phyloP scores from a whole-genome alignment of 805 yeast genomes.

The Candida glaebosa region DNA sequence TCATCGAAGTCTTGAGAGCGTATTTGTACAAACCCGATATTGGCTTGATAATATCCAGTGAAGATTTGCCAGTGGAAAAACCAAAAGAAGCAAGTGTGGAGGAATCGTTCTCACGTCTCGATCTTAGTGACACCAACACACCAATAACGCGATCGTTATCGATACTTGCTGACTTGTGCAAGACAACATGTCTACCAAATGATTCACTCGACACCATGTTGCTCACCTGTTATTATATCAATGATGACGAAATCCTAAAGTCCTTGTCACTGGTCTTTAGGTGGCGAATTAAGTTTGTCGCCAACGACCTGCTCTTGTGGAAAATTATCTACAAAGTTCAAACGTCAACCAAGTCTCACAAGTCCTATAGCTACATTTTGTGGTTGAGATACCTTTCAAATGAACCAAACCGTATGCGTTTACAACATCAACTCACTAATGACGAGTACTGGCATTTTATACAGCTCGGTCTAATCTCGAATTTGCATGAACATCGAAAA shows the following conservation, averaged over 20 bases:
- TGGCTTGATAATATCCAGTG: neutral
- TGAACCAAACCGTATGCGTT: constrained; percentile 14
- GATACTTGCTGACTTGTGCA: neutral
- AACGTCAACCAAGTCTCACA: constrained; percentile 19
- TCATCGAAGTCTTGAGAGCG: neutral
- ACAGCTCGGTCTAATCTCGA: constrained; percentile 53
- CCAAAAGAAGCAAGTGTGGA: too few relatives aligned
- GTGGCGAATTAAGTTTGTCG: constrained; percentile 49
- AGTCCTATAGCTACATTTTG: constrained; percentile 45
- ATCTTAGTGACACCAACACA: too few relatives aligned
- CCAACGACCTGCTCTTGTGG: constrained; percentile 40
- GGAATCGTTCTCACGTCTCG: too few relatives aligned
- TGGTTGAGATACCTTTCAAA: constrained; percentile 53
- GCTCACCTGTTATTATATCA: constrained; percentile 31
- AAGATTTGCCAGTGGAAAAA: constrained; percentile 26
- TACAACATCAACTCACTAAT: constrained; percentile 24
- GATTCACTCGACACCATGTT: constrained; percentile 19
- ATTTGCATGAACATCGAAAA: constrained; percentile 66
- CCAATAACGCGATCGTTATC: neutral
- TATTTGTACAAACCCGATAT: neutral
- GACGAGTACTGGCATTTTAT: constrained; percentile 53
- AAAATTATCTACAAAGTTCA: constrained; percentile 36
- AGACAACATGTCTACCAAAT: neutral
- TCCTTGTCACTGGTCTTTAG: constrained; percentile 41
- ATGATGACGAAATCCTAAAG: constrained; percentile 35